phyloP scores from a whole-genome alignment of 306 rosid species.

The Hippophae tibetana region DNA sequence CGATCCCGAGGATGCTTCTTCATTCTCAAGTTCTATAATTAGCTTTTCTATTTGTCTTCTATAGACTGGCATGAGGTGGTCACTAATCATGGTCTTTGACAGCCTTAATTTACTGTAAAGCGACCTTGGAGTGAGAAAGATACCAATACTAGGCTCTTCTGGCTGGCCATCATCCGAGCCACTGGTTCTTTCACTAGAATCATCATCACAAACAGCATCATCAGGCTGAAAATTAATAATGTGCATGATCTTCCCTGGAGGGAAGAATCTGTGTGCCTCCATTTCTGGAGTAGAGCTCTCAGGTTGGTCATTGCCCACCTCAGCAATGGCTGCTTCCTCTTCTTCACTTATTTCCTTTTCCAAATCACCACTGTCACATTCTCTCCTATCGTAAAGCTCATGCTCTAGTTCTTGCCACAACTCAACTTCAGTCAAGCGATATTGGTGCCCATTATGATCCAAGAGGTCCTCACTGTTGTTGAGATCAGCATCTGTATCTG shows the following conservation, averaged over 20 bases:
- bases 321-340: slow-evolving; percentile 52
- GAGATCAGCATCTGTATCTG: slow-evolving; percentile 22
- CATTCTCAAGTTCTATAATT: slow-evolving; percentile 56
- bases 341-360: slow-evolving; percentile 60
- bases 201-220: slow-evolving; percentile 4
- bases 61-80: slow-evolving; percentile 90
- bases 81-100: slow-evolving; percentile 89
- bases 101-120: slow-evolving; percentile 75
- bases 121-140: slow-evolving; percentile 69
- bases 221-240: slow-evolving; percentile 38
- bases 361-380: slow-evolving; percentile 45
- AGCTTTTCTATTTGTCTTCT: slow-evolving; percentile 74
- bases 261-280: slow-evolving; percentile 74
- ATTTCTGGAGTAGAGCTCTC: slow-evolving; percentile 40
- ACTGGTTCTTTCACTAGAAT: slow-evolving; percentile 33
- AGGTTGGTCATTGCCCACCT: slow-evolving; percentile 37
- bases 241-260: slow-evolving; percentile 91
- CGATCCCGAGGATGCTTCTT: slow-evolving; percentile 27
- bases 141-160: slow-evolving; percentile 53
- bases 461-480: slow-evolving; percentile 29
- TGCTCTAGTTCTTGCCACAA: slow-evolving; percentile 91
- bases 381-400: slow-evolving; percentile 51
- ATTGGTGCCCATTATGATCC: slow-evolving; percentile 36
- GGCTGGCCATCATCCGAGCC: slow-evolving; percentile 33
- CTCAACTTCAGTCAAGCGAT: slow-evolving; percentile 70